These are phyloP conservation scores for Sporisorium graminicola DNA, from an alignment of 1,284 basidiomycete species.

Conservation along the genomic window DNA sequence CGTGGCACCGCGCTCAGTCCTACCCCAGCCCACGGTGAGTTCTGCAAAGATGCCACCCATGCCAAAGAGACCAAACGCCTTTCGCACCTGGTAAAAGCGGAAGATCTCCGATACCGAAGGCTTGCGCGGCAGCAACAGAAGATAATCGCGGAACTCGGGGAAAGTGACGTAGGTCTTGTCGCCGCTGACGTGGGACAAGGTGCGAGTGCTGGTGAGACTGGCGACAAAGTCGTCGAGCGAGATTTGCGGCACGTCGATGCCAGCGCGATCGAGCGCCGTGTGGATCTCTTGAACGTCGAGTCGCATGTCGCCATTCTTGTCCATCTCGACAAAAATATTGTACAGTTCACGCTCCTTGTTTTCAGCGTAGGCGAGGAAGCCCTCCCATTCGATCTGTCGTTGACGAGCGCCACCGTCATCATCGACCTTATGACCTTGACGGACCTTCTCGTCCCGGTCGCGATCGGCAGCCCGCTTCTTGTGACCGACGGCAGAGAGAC, in stretches of 20 bases:
- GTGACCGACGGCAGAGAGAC: slow-evolving; percentile 59
- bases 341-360: slow-evolving; percentile 68
- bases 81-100: slow-evolving; percentile 68
- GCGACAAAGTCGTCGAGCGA: slow-evolving; percentile 67
- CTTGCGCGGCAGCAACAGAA: slow-evolving; percentile 65
- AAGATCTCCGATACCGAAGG: slow-evolving; percentile 66
- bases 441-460: slow-evolving; percentile 43
- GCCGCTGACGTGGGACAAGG: slow-evolving; percentile 21
- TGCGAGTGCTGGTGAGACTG: slow-evolving; percentile 58
- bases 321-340: slow-evolving; percentile 66
- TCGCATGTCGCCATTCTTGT: slow-evolving; percentile 65
- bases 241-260: slow-evolving; percentile 57
- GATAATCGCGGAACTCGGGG: slow-evolving; percentile 68
- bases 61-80: slow-evolving; percentile 68
- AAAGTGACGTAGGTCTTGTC: slow-evolving; percentile 60
- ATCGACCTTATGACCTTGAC: slow-evolving; percentile 45
- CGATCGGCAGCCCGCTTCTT: slow-evolving; percentile 54
- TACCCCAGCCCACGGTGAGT: slow-evolving; percentile 64
- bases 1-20: slow-evolving; percentile 62
- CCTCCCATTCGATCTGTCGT: slow-evolving; percentile 69
- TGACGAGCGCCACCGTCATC: slow-evolving; percentile 60
- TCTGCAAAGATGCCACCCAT: slow-evolving; percentile 68
- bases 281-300: slow-evolving; percentile 63
- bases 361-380: slow-evolving; percentile 68
- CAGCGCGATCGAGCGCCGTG: slow-evolving; percentile 59